Percentiles rank a stretch among this genome's conserved stretches.
Evolutionary conservation across 2,329 filamentous ascomycete genomes (phyloP).

Genomic region (Onygena corvina): DNA sequence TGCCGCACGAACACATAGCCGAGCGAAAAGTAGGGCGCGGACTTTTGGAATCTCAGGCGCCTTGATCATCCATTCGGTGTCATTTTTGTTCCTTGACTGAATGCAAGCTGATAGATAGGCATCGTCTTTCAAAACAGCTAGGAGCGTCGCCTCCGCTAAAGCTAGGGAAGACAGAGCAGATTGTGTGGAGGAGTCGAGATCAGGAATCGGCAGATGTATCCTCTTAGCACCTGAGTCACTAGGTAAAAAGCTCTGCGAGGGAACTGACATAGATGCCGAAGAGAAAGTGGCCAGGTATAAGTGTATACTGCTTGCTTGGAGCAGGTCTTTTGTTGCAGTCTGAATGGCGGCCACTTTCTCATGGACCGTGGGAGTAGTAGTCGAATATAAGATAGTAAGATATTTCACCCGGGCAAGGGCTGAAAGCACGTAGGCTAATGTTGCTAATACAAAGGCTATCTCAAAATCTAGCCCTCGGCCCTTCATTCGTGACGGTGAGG

Average conservation of each 20-base stretch:
- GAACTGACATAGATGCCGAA: conserved; percentile 43
- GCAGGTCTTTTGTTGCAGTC: conserved; percentile 61
- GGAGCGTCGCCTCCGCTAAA: conserved; percentile 75
- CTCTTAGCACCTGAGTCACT: conserved; percentile 10
- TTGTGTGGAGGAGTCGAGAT: conserved; percentile 38
- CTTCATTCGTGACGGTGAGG: conserved; percentile 42
- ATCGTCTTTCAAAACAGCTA: conserved; percentile 87
- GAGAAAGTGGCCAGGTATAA: conserved; percentile 47
- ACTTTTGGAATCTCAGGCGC: conserved; percentile 79
- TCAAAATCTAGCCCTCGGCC: conserved; percentile 70
- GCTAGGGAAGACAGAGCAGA: conserved; percentile 45
- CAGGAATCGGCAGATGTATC: conserved; percentile 21
- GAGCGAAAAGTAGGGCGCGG: conserved; percentile 73
- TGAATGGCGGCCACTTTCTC: conserved; percentile 59
- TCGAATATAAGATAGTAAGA: conserved; percentile 56
- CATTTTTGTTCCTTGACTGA: conserved; percentile 67
- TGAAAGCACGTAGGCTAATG: conserved; percentile 62
- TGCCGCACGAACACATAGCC: conserved; percentile 73
- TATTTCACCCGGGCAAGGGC: conserved; percentile 61
- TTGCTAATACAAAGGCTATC: conserved; percentile 63
- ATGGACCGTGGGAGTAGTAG: conserved; percentile 50
- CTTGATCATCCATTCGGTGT: conserved; percentile 95
- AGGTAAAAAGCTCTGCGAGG: conserved; percentile 24
- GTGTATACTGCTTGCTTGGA: conserved; percentile 69
- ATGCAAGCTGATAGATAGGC: conserved; percentile 75